These are phyloP conservation scores for Simmondsia chinensis DNA, from an alignment of 148 eudicot genomes.

Conservation along the genomic window DNA sequence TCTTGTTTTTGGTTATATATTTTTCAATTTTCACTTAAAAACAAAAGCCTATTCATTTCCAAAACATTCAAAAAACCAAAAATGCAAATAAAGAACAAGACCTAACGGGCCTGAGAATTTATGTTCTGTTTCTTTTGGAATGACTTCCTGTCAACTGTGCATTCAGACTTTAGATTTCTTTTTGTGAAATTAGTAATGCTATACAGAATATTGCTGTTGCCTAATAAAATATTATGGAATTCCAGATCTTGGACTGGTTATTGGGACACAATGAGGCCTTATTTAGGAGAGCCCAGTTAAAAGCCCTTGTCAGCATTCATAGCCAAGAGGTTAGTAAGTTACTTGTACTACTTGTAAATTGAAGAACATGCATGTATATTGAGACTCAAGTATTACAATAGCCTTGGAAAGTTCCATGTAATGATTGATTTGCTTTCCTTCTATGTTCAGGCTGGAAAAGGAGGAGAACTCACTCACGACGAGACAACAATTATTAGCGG, in stretches of 20 bases:
- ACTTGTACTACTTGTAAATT: no score
- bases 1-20: no score
- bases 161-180: not conserved
- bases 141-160: no score
- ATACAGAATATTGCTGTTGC: not conserved
- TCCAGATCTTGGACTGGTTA: slow-evolving; percentile 63
- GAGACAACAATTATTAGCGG: slow-evolving; percentile 45
- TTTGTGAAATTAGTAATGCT: not conserved
- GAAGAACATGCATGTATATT: not conserved
- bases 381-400: not conserved
- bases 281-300: slow-evolving; percentile 89
- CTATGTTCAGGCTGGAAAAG: slow-evolving; percentile 42
- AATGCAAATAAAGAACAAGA: no score
- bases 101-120: no score
- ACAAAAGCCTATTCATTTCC: no score
- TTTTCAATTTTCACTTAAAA: no score
- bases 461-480: slow-evolving; percentile 41
- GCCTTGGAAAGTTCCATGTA: not conserved
- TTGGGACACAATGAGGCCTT: slow-evolving; percentile 75
- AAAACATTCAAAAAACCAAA: no score
- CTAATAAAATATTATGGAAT: slow-evolving; percentile 12
- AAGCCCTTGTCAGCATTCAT: slow-evolving; percentile 92
- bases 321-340: slow-evolving; percentile 98
- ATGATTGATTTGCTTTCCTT: not conserved
- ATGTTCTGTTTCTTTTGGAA: no score